Evolutionary conservation across 345 rosid species (phyloP).

Genomic region (Barbarea vulgaris): DNA sequence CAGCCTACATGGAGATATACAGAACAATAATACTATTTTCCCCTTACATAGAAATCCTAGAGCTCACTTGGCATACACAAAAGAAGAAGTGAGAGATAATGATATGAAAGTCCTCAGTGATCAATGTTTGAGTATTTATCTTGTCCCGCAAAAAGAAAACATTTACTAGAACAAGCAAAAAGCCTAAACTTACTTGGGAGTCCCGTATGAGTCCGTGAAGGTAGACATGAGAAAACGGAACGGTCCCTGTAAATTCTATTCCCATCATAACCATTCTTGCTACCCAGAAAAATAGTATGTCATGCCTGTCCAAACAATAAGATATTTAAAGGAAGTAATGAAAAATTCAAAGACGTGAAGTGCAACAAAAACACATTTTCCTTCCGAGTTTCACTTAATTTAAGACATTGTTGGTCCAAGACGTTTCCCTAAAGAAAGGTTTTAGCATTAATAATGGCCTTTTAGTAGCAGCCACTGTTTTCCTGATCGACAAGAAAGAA

Average conservation of each 20-base stretch:
- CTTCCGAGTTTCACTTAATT: slow-evolving; percentile 6
- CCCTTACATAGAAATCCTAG: neutral
- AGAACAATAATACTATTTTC: slow-evolving; percentile 10
- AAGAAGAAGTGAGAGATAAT: neutral
- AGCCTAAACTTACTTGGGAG: slow-evolving; percentile 60
- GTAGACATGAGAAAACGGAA: slow-evolving; percentile 86
- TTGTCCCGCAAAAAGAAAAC: neutral
- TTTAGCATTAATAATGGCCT: slow-evolving; percentile 16
- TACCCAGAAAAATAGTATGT: slow-evolving; percentile 98
- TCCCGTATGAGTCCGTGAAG: slow-evolving; percentile 97
- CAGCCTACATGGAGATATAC: slow-evolving; percentile 11
- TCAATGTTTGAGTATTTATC: slow-evolving; percentile 4
- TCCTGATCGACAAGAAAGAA: slow-evolving; percentile 18
- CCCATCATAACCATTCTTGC: slow-evolving; percentile 99
- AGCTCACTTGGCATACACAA: slow-evolving; percentile 11
- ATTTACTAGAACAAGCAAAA: slow-evolving; percentile 19
- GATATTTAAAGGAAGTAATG: slow-evolving; percentile 15
- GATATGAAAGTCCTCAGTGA: slow-evolving; percentile 3
- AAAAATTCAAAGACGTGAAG: neutral
- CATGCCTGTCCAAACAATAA: slow-evolving; percentile 79
- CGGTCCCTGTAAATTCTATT: slow-evolving; percentile 91
- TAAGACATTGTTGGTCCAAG: slow-evolving; percentile 24
- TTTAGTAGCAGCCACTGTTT: slow-evolving; percentile 15
- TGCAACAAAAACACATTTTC: slow-evolving; percentile 11
- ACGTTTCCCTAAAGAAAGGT: neutral